phyloP scores from a whole-genome alignment of 768 basidiomycete genomes.

The Tricholoma matsutake region DNA sequence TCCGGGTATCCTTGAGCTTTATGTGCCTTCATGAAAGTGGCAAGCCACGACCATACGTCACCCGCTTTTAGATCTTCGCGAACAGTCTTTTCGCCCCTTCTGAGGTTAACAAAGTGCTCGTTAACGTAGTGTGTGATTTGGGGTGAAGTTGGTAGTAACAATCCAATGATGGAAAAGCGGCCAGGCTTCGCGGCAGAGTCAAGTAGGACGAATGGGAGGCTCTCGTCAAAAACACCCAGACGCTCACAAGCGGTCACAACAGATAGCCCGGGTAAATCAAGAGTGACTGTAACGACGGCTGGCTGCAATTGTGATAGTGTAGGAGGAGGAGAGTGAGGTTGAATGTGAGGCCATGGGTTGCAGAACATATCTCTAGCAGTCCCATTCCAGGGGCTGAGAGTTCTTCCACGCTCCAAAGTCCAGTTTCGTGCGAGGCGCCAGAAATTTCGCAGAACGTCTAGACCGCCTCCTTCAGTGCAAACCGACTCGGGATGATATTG shows the following conservation, averaged over 20 bases:
- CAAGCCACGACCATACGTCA: slow-evolving; percentile 75
- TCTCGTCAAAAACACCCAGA: slow-evolving; percentile 56
- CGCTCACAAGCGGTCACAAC: slow-evolving; percentile 54
- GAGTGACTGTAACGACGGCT: slow-evolving; percentile 29
- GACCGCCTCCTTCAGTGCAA: slow-evolving; percentile 64
- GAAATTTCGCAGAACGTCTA: slow-evolving; percentile 70
- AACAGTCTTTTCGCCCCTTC: slow-evolving; percentile 29
- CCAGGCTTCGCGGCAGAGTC: slow-evolving; percentile 79
- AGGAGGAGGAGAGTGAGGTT: slow-evolving; percentile 22
- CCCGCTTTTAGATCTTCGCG: slow-evolving; percentile 43
- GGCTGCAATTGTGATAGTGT: slow-evolving; percentile 19
- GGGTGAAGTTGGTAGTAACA: slow-evolving; percentile 48
- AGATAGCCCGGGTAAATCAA: slow-evolving; percentile 43
- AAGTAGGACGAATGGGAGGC: slow-evolving; percentile 62
- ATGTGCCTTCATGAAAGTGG: slow-evolving; percentile 58
- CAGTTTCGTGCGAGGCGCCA: slow-evolving; percentile 66
- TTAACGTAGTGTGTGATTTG: slow-evolving; percentile 58
- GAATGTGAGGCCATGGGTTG: slow-evolving; percentile 54
- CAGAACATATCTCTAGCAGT: slow-evolving; percentile 38
- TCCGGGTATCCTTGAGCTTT: slow-evolving; percentile 41
- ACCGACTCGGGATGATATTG: slow-evolving; percentile 90
- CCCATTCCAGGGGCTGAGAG: slow-evolving; percentile 39
- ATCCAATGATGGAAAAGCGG: slow-evolving; percentile 69
- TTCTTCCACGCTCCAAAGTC: slow-evolving; percentile 39
- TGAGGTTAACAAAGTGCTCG: slow-evolving; percentile 46